phyloP scores from a whole-genome alignment of 192 early-diverging fungal genomes.

The Coemansia sp. region DNA sequence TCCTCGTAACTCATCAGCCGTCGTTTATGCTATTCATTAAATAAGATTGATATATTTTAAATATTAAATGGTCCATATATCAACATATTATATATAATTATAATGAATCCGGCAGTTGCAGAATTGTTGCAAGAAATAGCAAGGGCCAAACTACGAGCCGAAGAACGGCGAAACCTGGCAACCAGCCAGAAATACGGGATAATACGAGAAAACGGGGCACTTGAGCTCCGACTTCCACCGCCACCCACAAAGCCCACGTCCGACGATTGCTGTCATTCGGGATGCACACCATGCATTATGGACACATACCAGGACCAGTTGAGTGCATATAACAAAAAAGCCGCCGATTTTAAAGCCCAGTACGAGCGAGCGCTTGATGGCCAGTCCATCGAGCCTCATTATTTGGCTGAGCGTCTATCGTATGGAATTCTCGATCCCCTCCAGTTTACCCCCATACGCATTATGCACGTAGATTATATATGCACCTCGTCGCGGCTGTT shows the following conservation, averaged over 20 bases:
- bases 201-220: neutral
- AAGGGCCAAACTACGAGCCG: constrained; percentile 26
- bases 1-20: neutral
- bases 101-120: constrained; percentile 28
- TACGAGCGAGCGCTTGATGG: constrained; percentile 18
- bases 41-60: neutral
- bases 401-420: neutral
- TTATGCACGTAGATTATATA: constrained; percentile 14
- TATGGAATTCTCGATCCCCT: constrained; percentile 28
- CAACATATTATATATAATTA: too few species aligned
- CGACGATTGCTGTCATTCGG: constrained; percentile 46
- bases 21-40: neutral
- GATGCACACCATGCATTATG: constrained; percentile 52
- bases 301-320: constrained; percentile 41
- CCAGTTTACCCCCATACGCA: constrained; percentile 12
- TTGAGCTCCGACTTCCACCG: constrained; percentile 31
- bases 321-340: constrained; percentile 1
- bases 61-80: neutral
- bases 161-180: constrained; percentile 10
- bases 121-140: constrained; percentile 35
- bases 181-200: constrained; percentile 11
- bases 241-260: constrained; percentile 21
- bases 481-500: constrained; percentile 14
- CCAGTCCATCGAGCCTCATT: neutral
- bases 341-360: constrained; percentile 12